Conservation (phyloP, 345 rosid genomes). For the Aquilaria yunnanensis region DNA sequence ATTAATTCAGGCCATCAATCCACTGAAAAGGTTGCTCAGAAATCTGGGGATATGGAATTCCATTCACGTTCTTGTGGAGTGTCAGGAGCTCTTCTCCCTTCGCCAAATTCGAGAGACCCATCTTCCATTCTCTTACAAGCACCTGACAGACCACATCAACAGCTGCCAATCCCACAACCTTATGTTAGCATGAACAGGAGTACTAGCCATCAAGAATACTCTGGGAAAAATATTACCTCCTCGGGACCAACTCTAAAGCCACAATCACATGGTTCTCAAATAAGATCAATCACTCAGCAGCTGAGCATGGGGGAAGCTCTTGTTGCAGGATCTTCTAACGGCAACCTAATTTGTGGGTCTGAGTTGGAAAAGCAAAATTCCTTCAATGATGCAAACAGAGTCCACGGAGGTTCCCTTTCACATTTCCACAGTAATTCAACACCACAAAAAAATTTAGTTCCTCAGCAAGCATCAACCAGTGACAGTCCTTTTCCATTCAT, state of each 20-base stretch:
- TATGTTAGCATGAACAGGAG: conserved; percentile 60
- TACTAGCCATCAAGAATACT: conserved; percentile 45
- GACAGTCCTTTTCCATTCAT: conserved; percentile 20
- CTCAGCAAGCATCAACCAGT: too few relatives aligned
- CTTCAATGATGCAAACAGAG: conserved; percentile 38
- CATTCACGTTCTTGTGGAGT: conserved; percentile 53
- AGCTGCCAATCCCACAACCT: conserved; percentile 54
- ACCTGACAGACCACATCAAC: conserved; percentile 48
- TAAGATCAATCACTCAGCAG: conserved; percentile 45
- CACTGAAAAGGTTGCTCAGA: conserved; percentile 40
- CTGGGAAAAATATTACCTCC: conserved; percentile 43
- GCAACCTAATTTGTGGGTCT: not conserved
- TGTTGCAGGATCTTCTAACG: conserved; percentile 41
- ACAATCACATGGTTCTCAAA: conserved; percentile 61
- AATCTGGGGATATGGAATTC: conserved; percentile 30
- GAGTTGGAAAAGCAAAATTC: conserved; percentile 17
- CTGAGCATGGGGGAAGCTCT: conserved; percentile 47
- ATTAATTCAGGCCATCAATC: conserved; percentile 30
- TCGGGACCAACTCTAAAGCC: conserved; percentile 56
- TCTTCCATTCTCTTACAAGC: conserved; percentile 47
- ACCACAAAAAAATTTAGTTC: conserved; percentile 34
- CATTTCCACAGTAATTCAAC: conserved; percentile 39
- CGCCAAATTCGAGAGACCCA: conserved; percentile 39
- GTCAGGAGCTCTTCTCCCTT: conserved; percentile 39
- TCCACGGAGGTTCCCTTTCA: conserved; percentile 33